These are phyloP conservation scores for Umbelopsis sp. DNA, from an alignment of 371 early-diverging fungal genomes.

Conservation along the genomic window DNA sequence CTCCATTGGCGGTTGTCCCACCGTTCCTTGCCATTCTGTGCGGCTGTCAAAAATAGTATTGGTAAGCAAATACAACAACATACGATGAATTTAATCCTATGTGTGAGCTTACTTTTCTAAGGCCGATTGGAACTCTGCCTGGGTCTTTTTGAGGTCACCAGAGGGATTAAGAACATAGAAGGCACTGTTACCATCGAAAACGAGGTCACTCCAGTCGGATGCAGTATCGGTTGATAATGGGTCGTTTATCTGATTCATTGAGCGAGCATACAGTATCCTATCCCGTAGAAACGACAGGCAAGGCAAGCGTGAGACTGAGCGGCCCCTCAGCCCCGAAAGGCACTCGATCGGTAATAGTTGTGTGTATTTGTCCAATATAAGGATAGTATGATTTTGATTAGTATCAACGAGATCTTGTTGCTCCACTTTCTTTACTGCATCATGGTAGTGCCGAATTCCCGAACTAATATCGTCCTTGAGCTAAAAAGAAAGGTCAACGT, in stretches of 20 bases:
- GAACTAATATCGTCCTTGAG: constrained; percentile 24
- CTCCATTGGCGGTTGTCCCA: constrained; percentile 56
- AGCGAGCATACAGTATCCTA: constrained; percentile 51
- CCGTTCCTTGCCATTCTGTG: neutral
- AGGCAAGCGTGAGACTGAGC: constrained; percentile 81
- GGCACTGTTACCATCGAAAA: constrained; percentile 54
- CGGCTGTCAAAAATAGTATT: neutral
- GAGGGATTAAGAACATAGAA: constrained; percentile 91
- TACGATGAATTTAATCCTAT: too few relatives aligned
- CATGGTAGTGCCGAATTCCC: constrained; percentile 32
- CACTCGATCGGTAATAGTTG: constrained; percentile 90
- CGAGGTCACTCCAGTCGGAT: constrained; percentile 39
- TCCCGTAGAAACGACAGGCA: constrained; percentile 77
- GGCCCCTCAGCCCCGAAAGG: constrained; percentile 67
- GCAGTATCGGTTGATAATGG: constrained; percentile 21
- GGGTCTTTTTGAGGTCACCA: constrained; percentile 84
- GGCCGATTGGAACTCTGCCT: constrained; percentile 68
- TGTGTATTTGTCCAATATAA: constrained; percentile 81
- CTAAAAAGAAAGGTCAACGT: constrained; percentile 21
- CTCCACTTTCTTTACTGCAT: constrained; percentile 17
- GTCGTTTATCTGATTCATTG: constrained; percentile 1
- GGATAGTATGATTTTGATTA: constrained; percentile 65
- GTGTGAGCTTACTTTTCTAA: constrained; percentile 49
- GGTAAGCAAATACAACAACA: neutral
- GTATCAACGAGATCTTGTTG: constrained; percentile 24